phyloP scores from a whole-genome alignment of 768 basidiomycete species.

The Russula sp. region DNA sequence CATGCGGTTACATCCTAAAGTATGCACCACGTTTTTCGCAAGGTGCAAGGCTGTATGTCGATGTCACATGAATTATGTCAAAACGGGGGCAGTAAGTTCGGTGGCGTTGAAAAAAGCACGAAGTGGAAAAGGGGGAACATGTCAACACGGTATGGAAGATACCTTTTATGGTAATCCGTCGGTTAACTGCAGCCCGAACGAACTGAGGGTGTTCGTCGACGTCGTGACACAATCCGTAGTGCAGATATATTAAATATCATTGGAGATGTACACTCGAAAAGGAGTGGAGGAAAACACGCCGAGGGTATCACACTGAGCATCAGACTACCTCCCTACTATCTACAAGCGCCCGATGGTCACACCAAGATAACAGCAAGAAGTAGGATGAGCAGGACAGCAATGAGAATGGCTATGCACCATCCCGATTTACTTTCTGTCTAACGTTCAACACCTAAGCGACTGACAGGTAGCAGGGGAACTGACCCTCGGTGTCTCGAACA shows the following conservation, averaged over 20 bases:
- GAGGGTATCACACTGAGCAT: slow-evolving; percentile 4
- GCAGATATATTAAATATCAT: neutral
- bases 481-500: slow-evolving; percentile 79
- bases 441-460: neutral
- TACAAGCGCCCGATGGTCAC: slow-evolving; percentile 37
- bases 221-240: neutral
- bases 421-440: slow-evolving; percentile 75
- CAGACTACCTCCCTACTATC: neutral
- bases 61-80: too few species aligned
- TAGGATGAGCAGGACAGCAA: slow-evolving; percentile 72
- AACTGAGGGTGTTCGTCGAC: too few species aligned
- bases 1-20: too few species aligned
- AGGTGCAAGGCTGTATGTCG: too few species aligned
- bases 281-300: neutral
- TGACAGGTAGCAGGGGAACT: slow-evolving; percentile 25
- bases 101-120: too few species aligned
- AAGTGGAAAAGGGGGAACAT: too few species aligned
- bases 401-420: slow-evolving; percentile 86
- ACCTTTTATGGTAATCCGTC: too few species aligned
- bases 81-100: too few species aligned
- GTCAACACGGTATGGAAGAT: too few species aligned
- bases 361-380: slow-evolving; percentile 78
- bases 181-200: too few species aligned
- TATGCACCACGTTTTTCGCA: too few species aligned
- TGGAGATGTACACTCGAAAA: neutral